Percentiles rank a stretch among this genome's conserved stretches.
Evolutionary conservation across 192 early-diverging fungal genomes (phyloP).

Genomic region (Backusella tarrabulga): DNA sequence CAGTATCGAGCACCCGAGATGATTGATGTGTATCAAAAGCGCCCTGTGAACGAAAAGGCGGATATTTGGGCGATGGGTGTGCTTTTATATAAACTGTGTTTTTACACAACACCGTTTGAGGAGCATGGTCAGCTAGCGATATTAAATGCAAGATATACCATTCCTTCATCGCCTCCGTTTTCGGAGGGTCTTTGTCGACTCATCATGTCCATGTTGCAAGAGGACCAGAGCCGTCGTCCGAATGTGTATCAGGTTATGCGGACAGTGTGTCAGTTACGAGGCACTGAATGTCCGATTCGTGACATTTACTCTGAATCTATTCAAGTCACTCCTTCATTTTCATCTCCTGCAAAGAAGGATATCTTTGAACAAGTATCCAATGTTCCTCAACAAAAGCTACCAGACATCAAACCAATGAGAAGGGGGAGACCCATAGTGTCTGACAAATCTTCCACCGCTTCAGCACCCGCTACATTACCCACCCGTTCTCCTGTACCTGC

Average conservation of each 20-base stretch:
- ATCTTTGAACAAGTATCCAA: constrained; percentile 32
- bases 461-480: neutral
- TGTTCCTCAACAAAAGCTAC: constrained; percentile 41
- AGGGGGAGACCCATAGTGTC: constrained; percentile 78
- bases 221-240: constrained; percentile 71
- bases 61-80: constrained; percentile 81
- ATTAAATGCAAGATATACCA: constrained; percentile 80
- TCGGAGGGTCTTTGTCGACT: constrained; percentile 54
- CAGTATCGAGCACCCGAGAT: constrained; percentile 97
- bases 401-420: constrained; percentile 79
- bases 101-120: constrained; percentile 95
- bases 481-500: neutral
- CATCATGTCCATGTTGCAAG: constrained; percentile 72
- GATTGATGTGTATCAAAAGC: constrained; percentile 85
- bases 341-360: constrained; percentile 23
- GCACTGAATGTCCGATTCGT: constrained; percentile 59
- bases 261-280: constrained; percentile 60
- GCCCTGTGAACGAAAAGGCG: constrained; percentile 83
- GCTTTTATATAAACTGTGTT: constrained; percentile 94
- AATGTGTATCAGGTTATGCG: constrained; percentile 81
- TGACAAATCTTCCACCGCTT: constrained; percentile 4
- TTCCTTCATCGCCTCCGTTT: constrained; percentile 74
- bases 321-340: neutral
- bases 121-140: constrained; percentile 85
- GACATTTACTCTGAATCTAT: constrained; percentile 32